Evolutionary conservation across 2,329 filamentous ascomycete genomes (phyloP).

Genomic region (Cladophialophora bantiana): DNA sequence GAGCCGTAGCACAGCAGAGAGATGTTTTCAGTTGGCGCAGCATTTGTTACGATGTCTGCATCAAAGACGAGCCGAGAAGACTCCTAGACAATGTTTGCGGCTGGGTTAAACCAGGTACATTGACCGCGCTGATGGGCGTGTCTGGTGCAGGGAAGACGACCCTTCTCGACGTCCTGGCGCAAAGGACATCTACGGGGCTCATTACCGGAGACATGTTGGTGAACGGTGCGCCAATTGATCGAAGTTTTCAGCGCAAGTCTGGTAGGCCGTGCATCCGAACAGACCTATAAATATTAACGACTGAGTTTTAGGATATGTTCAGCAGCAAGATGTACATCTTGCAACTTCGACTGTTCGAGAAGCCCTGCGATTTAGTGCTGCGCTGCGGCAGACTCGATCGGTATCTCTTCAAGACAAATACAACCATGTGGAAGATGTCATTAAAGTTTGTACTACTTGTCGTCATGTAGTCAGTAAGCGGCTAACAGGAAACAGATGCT

Average conservation of each 20-base stretch:
- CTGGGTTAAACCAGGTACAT: slow-evolving; percentile 91
- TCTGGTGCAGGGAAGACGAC: slow-evolving; percentile 95
- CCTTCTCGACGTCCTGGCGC: slow-evolving; percentile 82
- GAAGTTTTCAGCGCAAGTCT: slow-evolving; percentile 86
- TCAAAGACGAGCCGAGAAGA: slow-evolving; percentile 75
- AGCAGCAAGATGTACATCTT: slow-evolving; percentile 70
- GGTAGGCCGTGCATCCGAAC: slow-evolving; percentile 85
- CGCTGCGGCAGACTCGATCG: slow-evolving; percentile 56
- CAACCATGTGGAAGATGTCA: slow-evolving; percentile 53
- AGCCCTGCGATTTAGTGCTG: slow-evolving; percentile 80
- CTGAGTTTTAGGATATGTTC: slow-evolving; percentile 86
- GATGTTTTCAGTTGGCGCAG: slow-evolving; percentile 49
- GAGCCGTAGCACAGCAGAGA: slow-evolving; percentile 55
- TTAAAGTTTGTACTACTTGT: slow-evolving; percentile 75
- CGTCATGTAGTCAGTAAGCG: slow-evolving; percentile 70
- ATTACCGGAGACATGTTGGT: slow-evolving; percentile 87
- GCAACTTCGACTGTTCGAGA: slow-evolving; percentile 66
- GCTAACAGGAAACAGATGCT: slow-evolving; percentile 84
- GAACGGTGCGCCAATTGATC: slow-evolving; percentile 74
- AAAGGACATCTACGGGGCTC: slow-evolving; percentile 78
- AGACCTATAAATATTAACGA: slow-evolving; percentile 79
- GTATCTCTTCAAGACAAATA: slow-evolving; percentile 90
- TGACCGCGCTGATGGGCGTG: slow-evolving; percentile 88
- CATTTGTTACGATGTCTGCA: slow-evolving; percentile 80
- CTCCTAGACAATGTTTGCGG: slow-evolving; percentile 87